Conservation (phyloP, 179 eudicot species). For the Corrigiola litoralis region DNA sequence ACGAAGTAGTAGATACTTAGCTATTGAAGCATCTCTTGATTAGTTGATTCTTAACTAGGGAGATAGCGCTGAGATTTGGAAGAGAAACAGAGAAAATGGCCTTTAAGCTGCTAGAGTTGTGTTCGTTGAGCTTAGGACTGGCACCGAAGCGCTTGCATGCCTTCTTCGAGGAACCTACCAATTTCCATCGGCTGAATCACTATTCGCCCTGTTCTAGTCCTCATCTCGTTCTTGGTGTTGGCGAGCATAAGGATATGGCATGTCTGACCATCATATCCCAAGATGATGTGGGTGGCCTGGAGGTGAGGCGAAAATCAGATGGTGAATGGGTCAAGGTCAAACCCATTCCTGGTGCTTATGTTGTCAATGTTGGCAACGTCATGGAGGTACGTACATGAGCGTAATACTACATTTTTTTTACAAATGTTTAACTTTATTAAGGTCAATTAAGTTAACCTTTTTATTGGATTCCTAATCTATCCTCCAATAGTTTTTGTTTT, state of each 20-base stretch:
- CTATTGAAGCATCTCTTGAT: too few relatives aligned
- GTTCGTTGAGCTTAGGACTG: slow-evolving; percentile 33
- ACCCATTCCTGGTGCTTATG: slow-evolving; percentile 24
- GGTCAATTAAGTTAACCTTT: too few relatives aligned
- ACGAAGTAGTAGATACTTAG: too few relatives aligned
- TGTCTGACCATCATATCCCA: slow-evolving; percentile 33
- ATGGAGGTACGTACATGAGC: slow-evolving; percentile 27
- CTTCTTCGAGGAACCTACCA: slow-evolving; percentile 27
- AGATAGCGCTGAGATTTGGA: slow-evolving; percentile 4
- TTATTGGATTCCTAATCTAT: too few relatives aligned
- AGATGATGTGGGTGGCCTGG: slow-evolving; percentile 37
- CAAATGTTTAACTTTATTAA: too few relatives aligned
- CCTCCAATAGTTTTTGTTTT: too few relatives aligned
- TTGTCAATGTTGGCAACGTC: slow-evolving; percentile 33
- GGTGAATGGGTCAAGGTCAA: slow-evolving; percentile 39
- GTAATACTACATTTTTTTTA: too few relatives aligned
- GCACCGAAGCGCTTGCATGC: neutral
- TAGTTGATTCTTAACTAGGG: too few relatives aligned
- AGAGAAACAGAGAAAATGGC: slow-evolving; percentile 20
- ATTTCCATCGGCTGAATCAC: slow-evolving; percentile 23
- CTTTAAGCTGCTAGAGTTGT: slow-evolving; percentile 28
- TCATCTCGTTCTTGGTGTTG: slow-evolving; percentile 33
- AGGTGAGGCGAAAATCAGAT: slow-evolving; percentile 27
- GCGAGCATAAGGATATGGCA: slow-evolving; percentile 32
- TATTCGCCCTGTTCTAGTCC: slow-evolving; percentile 29